Evolutionary conservation across 2,329 filamentous ascomycete species (phyloP), one percentile per base, ranked within the genome.

Genomic region (Uncinocarpus reesii): DNA sequence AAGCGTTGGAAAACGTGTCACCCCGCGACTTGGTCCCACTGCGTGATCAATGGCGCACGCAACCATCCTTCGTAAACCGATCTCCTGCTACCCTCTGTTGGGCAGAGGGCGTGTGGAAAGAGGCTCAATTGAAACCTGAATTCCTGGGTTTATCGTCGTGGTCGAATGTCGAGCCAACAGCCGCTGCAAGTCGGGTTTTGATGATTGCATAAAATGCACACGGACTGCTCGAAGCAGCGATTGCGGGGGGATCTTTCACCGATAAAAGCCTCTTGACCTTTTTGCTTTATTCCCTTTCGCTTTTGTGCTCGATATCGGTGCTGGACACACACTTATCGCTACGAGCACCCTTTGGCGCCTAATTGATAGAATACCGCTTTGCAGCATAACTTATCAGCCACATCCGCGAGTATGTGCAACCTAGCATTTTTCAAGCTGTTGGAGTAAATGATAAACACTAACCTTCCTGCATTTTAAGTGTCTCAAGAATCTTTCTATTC

Each of bases 1-100:
- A 47, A 24, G 45, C 37, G 16, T 28, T 13, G 11, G 44, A 16
- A 41, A 35, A 47, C 45, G 45, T 47, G 45, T 47, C 45, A 47
- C 35, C 18, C 37, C 28, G 15, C 37, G 36, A 47, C 36, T 47
- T 47, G 45, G 45, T 29, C 45, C 23, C 37, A 3, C 24, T 40
- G 28, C 28, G 18, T 34, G 45, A 21, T 26, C 20, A 13, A 47
- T 32, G 36, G 36, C n/a, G 20, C 35, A 23, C 7, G 35, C 28
- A 34, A 13, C 18, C 35, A 34, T 34, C 24, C 16, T 24, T 20
- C 21, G 29, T 10, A 21, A 26, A 35, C 6, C 15, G n/a, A 28
- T 45, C 13, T 3, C n/a, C 15, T 3, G 29, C 26, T 24, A 20
- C 16, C 31, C 13, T 8, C 13, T 8, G 16, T 35, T n/a, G 10